These are phyloP conservation scores for Monosporascus cannonballus DNA, from an alignment of 2,329 filamentous ascomycete genomes.

Conservation along the genomic window DNA sequence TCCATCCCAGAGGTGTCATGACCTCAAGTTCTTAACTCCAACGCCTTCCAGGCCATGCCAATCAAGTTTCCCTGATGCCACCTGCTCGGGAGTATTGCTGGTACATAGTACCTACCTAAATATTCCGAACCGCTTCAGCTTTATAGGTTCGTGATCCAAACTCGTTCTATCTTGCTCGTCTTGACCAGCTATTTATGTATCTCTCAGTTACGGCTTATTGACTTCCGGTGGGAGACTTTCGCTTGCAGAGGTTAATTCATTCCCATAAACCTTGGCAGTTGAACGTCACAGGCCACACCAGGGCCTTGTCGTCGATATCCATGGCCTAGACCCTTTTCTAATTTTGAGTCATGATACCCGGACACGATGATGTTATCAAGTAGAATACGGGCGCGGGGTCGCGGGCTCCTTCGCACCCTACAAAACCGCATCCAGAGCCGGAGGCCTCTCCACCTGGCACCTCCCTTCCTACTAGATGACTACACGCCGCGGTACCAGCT, in stretches of 20 bases:
- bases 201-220: too few relatives aligned
- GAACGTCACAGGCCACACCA: background rate
- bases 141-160: too few relatives aligned
- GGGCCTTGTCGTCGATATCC: background rate
- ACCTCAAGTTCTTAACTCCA: too few relatives aligned
- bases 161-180: too few relatives aligned
- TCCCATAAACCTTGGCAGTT: too few relatives aligned
- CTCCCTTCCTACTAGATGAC: conserved; percentile 65
- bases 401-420: background rate
- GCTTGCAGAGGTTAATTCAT: too few relatives aligned
- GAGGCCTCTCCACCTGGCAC: conserved; percentile 44
- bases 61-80: background rate
- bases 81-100: background rate
- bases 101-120: background rate
- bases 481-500: conserved; percentile 69
- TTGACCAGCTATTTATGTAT: too few relatives aligned
- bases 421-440: background rate
- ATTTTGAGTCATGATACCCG: conserved; percentile 5
- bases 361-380: conserved; percentile 16
- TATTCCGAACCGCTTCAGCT: too few relatives aligned
- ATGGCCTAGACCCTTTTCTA: background rate
- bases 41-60: background rate
- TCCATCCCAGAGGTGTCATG: too few relatives aligned
- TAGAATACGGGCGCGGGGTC: conserved; percentile 7
- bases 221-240: too few relatives aligned